A percentile compares a stretch with the other conserved stretches of the same genome.
phyloP scores from a whole-genome alignment of 2,329 filamentous ascomycete species.

The Exophiala oligosperma region DNA sequence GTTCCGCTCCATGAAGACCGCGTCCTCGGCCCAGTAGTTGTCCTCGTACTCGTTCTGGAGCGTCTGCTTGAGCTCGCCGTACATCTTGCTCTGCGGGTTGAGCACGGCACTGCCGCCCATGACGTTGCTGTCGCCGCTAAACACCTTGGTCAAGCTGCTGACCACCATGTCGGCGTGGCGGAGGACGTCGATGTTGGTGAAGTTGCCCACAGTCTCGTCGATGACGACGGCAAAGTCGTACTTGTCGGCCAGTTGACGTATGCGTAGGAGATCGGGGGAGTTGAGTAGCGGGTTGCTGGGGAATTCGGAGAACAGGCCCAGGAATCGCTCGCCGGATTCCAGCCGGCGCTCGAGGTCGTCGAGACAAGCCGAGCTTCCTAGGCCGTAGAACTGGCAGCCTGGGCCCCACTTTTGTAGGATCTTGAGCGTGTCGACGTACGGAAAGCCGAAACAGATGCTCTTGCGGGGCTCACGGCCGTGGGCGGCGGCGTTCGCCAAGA shows the following conservation, averaged over 20 bases:
- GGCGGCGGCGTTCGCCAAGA: conserved; percentile 64
- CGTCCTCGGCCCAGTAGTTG: conserved; percentile 91
- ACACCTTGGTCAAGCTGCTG: conserved; percentile 93
- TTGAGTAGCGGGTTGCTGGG: conserved; percentile 87
- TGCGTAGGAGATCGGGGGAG: conserved; percentile 80
- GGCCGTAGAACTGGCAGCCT: conserved; percentile 84
- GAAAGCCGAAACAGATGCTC: conserved; percentile 93
- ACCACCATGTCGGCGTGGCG: conserved; percentile 88
- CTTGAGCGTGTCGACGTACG: conserved; percentile 95
- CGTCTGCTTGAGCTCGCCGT: conserved; percentile 65
- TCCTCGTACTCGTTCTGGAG: conserved; percentile 73
- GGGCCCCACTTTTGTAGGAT: conserved; percentile 92
- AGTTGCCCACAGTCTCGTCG: conserved; percentile 95
- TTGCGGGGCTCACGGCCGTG: conserved; percentile 46
- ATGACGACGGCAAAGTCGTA: conserved; percentile 89
- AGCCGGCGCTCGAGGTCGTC: conserved; percentile 78
- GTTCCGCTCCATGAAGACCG: conserved; percentile 93
- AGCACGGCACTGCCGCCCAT: conserved; percentile 81
- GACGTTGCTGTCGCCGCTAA: conserved; percentile 96
- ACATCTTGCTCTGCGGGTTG: conserved; percentile 65
- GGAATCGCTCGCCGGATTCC: conserved; percentile 69
- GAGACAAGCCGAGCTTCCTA: conserved; percentile 73
- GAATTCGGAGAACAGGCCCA: conserved; percentile 91
- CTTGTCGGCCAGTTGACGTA: conserved; percentile 73
- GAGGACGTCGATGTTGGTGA: conserved; percentile 91